phyloP scores from a whole-genome alignment of 148 eudicot genomes.

The Fagopyrum esculentum region DNA sequence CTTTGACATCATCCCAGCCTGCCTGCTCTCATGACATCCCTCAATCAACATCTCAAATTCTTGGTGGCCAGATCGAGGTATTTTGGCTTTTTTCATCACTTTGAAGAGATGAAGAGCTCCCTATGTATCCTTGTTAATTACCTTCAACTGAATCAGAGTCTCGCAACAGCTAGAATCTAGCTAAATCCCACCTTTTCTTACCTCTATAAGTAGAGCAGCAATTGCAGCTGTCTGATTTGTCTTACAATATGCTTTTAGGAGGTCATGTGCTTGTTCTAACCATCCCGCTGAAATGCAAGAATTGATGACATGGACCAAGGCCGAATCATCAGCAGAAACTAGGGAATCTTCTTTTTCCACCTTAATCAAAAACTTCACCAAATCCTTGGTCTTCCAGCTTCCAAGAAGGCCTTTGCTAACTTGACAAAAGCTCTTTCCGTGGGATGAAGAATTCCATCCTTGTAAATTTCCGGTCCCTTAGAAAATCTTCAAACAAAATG shows the following conservation, averaged over 20 bases:
- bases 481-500: conserved; percentile 50
- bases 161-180: conserved; percentile 73
- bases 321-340: conserved; percentile 52
- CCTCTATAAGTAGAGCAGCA: conserved; percentile 57
- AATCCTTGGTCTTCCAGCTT: conserved; percentile 62
- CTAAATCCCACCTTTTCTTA: conserved; percentile 73
- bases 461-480: conserved; percentile 47
- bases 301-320: conserved; percentile 58
- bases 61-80: conserved; percentile 45
- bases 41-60: conserved; percentile 48
- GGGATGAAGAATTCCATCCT: conserved; percentile 72
- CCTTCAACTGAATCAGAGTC: conserved; percentile 47
- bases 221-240: conserved; percentile 49
- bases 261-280: conserved; percentile 89
- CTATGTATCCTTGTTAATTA: conserved; percentile 55
- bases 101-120: conserved; percentile 79
- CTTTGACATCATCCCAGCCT: conserved; percentile 67
- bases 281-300: conserved; percentile 79
- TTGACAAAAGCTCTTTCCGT: conserved; percentile 64
- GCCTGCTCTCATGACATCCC: conserved; percentile 37
- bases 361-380: conserved; percentile 72
- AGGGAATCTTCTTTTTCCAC: conserved; percentile 65
- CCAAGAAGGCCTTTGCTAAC: conserved; percentile 71
- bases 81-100: conserved; percentile 90
- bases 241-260: conserved; percentile 79